These are phyloP conservation scores for Globisporangium abappressorium DNA, from an alignment of 352 stramenopile species.

Conservation along the genomic window DNA sequence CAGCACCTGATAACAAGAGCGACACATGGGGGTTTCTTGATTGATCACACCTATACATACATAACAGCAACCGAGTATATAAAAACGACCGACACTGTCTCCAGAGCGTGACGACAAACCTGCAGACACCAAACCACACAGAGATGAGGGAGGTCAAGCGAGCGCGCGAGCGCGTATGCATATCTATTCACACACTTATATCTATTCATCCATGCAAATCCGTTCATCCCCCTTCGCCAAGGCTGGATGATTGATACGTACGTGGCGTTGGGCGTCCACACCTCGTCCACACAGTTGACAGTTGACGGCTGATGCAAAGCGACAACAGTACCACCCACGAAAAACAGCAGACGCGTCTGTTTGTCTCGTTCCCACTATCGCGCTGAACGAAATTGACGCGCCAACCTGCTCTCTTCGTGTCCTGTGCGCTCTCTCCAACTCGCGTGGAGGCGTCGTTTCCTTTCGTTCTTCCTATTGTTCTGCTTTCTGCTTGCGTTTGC, in stretches of 20 bases:
- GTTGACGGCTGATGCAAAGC: background rate
- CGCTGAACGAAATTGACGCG: background rate
- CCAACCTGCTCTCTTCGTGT: background rate
- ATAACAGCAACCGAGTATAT: background rate
- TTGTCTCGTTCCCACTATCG: background rate
- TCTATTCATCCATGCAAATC: background rate
- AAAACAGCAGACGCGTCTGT: background rate
- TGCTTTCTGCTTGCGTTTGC: background rate
- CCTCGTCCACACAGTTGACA: background rate
- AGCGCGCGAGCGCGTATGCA: constrained; percentile 3
- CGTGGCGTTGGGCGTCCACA: background rate
- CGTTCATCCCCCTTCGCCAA: background rate
- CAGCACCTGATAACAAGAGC: background rate
- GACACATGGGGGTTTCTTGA: background rate
- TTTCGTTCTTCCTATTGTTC: background rate
- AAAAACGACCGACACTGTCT: background rate
- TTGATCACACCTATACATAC: background rate
- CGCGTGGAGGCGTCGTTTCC: background rate
- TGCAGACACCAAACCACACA: background rate
- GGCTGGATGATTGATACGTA: background rate
- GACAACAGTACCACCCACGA: background rate
- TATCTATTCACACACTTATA: constrained; percentile 19
- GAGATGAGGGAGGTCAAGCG: background rate
- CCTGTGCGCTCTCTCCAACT: background rate
- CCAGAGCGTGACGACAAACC: background rate